These are phyloP conservation scores for Clonostachys sp. DNA, from an alignment of 2,329 filamentous ascomycete genomes.

Conservation along the genomic window DNA sequence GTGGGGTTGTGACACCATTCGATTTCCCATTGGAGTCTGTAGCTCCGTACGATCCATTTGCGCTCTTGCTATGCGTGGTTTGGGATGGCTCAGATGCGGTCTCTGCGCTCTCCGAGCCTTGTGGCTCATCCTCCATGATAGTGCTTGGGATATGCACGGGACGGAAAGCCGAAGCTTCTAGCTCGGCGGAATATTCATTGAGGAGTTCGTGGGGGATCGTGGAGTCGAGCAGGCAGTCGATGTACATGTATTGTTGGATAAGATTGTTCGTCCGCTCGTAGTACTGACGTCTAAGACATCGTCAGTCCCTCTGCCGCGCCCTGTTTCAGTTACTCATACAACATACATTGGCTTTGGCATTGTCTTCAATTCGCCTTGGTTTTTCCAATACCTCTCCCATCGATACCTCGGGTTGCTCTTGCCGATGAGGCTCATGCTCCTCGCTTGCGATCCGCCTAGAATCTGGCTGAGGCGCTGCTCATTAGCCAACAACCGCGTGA, in stretches of 20 bases:
- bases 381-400: constrained; percentile 86
- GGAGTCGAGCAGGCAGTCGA: constrained; percentile 85
- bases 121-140: constrained; percentile 64
- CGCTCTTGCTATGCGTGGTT: neutral
- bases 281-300: constrained; percentile 59
- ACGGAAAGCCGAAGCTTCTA: constrained; percentile 49
- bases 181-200: constrained; percentile 73
- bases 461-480: constrained; percentile 56
- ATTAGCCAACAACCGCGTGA: constrained; percentile 39
- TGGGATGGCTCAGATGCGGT: neutral
- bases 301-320: neutral
- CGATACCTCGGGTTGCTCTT: constrained; percentile 80
- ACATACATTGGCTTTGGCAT: constrained; percentile 68
- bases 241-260: constrained; percentile 89
- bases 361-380: constrained; percentile 64
- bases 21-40: constrained; percentile 19
- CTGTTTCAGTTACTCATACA: neutral
- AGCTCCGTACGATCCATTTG: constrained; percentile 17
- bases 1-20: constrained; percentile 5
- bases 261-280: constrained; percentile 87
- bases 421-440: constrained; percentile 83
- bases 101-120: constrained; percentile 20
- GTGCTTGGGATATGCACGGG: constrained; percentile 63
- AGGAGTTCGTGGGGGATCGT: constrained; percentile 88
- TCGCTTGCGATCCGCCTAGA: constrained; percentile 66